Base-by-base conservation (phyloP, 768 basidiomycete genomes). In the Trametopsis cervina region DNA sequence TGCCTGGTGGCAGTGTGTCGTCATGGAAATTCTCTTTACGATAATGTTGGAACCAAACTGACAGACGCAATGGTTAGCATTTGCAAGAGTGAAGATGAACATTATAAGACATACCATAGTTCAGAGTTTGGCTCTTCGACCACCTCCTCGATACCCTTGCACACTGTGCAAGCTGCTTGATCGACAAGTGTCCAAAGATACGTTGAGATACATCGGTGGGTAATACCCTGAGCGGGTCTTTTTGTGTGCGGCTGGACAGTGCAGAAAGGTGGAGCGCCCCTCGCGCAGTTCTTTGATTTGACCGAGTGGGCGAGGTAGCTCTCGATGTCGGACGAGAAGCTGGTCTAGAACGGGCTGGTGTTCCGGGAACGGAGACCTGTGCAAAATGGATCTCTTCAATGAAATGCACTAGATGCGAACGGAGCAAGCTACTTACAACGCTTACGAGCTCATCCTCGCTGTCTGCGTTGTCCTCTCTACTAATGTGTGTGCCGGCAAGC, bases 41-140 rank as follows among this genome's bases (percentile, higher is more conserved):
- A 63, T 90, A 92, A 54, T 88, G 84, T 55, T 89, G 86, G 69
- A 94, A 96, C 93, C 93, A 96, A 9, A 95, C 93, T 96, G 57
- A 23, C 17, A 27, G 27, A 18, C 12, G 39, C 6, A 7, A 33
- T 7, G 54, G 49, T 45, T 21, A 20, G 18, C 15, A 22, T 20
- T 48, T 40, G 21, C 50, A 35, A 44, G n/a, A n/a, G n/a, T 27
- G 29, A 15, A 22, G 13, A 15, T 27, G 29, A 42, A 54, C 35
- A 33, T 6, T 29, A 29, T 15, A 15, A 17, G 23, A 55, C 52
- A 61, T 73, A 89, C 93, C 83, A 61, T 95, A 94, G 65, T 96
- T 96, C 51, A 95, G 63, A 0, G 91, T 88, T 68, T 93, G 89
- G 54, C 89, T 92, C 61, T 81, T 81, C 50, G 73, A 77, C 93